Conservation (phyloP, 805 yeast species). For the Schizosaccharomyces lindneri region DNA sequence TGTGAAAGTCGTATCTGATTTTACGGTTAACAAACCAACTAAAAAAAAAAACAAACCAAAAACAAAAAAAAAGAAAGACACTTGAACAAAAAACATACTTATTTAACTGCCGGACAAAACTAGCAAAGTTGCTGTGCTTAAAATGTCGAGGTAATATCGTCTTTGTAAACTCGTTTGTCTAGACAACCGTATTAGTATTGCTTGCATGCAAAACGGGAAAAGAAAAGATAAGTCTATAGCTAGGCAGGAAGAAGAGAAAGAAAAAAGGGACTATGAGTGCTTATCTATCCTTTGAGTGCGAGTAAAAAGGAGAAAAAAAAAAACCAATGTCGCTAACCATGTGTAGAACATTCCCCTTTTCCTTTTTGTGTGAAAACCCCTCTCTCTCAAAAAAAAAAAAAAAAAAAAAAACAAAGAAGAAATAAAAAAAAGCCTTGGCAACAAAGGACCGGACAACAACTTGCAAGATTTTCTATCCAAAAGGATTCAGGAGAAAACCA, state of each 20-base stretch:
- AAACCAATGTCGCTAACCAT: too few species aligned
- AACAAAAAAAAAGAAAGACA: neutral
- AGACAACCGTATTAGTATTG: neutral
- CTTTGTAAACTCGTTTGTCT: slow-evolving; percentile 66
- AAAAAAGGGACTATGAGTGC: neutral
- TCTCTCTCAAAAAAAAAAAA: too few species aligned
- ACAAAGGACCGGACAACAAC: too few species aligned
- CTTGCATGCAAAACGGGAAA: neutral
- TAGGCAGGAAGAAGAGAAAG: neutral
- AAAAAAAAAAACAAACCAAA: too few species aligned
- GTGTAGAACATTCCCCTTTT: too few species aligned
- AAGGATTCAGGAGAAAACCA: too few species aligned
- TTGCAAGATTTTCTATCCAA: too few species aligned
- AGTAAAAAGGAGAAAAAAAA: too few species aligned
- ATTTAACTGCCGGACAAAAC: slow-evolving; percentile 83
- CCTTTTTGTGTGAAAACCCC: too few species aligned
- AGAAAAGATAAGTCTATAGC: neutral
- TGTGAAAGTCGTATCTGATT: slow-evolving; percentile 63
- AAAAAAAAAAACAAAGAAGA: too few species aligned
- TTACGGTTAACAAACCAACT: neutral
- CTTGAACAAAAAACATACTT: slow-evolving; percentile 18
- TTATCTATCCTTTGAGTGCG: too few species aligned
- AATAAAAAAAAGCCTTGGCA: too few species aligned
- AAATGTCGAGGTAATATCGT: slow-evolving; percentile 76
- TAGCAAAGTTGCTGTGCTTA: slow-evolving; percentile 83